Evolutionary conservation across 768 basidiomycete species (phyloP), one percentile per base, ranked within the genome.

Genomic region (Pleurotus cornucopiae): DNA sequence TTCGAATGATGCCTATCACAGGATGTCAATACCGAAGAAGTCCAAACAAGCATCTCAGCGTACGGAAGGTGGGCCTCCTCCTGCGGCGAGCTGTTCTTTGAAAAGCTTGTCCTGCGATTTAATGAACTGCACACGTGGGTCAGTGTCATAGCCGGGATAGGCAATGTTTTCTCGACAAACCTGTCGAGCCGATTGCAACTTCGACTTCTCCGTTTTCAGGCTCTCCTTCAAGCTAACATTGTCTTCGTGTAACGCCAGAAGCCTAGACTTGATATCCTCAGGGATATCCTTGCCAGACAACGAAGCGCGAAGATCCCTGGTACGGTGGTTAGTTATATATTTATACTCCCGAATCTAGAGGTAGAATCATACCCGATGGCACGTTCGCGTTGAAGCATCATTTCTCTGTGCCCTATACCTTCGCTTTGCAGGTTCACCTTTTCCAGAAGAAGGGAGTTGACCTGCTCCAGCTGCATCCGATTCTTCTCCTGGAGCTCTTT

Each of bases 361-460:
- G 37, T 34, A 58, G 21, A 43, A 11, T 30, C 65, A 60, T 65
- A 91, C 89, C 91, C 87, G 66, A 93, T 86, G 60, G 89, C 89
- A 46, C 88, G 83, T 66, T 96, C 94, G 46, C 91, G 81, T 64
- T 89, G 87, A 38, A 98, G 74, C 82, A 93, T 84, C 66, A 75
- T 83, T 66, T 97, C 96, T 51, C 94, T 76, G 62, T 94, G 89
- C 12, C 85, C 85, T 60, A 98, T 93, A n/a, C 90, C 88, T 47
- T 94, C 91, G 63, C 85, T 87, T 68, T 97, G 96, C 39, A 96
- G 72, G 58, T 79, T 89, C 55, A 97, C 88, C 72, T 98, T 98
- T 68, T 98, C 95, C 23, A 96, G 72, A 0, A 98, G 71, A n/a
- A 98, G 76, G 4, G 66, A 79, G 64, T 91, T 91, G 62, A 94